Conservation (phyloP, 768 basidiomycete genomes). For the Mycena indigotica region DNA sequence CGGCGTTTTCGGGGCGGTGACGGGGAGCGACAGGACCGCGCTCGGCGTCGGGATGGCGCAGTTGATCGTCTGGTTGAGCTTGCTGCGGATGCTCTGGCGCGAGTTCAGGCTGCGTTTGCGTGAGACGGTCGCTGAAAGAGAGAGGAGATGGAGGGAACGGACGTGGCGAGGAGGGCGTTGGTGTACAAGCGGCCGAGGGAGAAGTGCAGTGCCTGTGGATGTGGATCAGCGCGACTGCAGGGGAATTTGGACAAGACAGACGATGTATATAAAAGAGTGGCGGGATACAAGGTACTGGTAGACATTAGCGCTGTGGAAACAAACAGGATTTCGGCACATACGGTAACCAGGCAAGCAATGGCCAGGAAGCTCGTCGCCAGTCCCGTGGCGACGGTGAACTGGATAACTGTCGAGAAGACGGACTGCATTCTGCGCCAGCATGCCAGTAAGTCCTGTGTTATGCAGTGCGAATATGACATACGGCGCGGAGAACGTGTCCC, state of each 20-base stretch:
- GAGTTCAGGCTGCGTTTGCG: slow-evolving; percentile 12
- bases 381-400: slow-evolving; percentile 28
- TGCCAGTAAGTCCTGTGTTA: background rate
- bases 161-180: slow-evolving; percentile 29
- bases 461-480: background rate
- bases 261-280: slow-evolving; percentile 25
- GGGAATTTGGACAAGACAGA: too few relatives aligned
- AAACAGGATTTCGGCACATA: background rate
- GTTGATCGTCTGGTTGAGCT: background rate
- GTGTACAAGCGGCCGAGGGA: slow-evolving; percentile 29
- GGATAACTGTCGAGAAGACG: slow-evolving; percentile 18
- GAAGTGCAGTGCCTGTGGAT: slow-evolving; percentile 27
- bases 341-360: slow-evolving; percentile 12
- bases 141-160: background rate
- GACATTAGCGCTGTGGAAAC: background rate
- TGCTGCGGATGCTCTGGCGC: slow-evolving; percentile 11
- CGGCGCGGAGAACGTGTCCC: background rate
- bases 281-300: slow-evolving; percentile 22
- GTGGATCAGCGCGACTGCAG: too few relatives aligned
- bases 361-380: slow-evolving; percentile 24
- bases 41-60: background rate
- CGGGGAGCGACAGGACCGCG: background rate
- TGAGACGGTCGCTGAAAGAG: background rate
- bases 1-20: background rate
- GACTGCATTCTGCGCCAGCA: slow-evolving; percentile 20